A percentile compares a stretch with the other conserved stretches of the same genome.
Evolutionary conservation across 176 grass and related monocot genomes (phyloP).

Genomic region (Triticum urartu): DNA sequence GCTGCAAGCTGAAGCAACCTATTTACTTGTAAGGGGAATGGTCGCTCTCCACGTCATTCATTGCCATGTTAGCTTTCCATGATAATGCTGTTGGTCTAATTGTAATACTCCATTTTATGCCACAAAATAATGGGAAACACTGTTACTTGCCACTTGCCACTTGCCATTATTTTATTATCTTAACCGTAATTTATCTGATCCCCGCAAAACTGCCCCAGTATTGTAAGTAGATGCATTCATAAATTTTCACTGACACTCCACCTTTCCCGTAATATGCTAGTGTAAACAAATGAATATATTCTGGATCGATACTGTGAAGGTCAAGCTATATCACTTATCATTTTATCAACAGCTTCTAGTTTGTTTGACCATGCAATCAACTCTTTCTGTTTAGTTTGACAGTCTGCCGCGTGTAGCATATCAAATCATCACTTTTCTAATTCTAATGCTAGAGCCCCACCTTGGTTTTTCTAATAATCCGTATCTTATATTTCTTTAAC

Average conservation of each 20-base stretch:
- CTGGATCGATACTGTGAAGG: background rate
- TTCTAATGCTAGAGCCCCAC: constrained; percentile 10
- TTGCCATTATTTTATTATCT: background rate
- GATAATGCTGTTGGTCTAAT: background rate
- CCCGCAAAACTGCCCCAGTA: background rate
- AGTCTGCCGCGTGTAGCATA: background rate
- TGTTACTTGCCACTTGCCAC: background rate
- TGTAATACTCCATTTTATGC: background rate
- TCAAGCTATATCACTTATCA: constrained; percentile 2
- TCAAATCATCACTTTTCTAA: background rate
- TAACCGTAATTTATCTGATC: background rate
- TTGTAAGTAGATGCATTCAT: constrained; percentile 1
- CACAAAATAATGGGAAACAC: background rate
- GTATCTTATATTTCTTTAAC: too few relatives aligned
- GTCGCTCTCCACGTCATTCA: background rate
- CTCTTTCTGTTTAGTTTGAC: background rate
- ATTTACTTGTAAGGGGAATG: background rate
- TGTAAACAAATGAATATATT: constrained; percentile 11
- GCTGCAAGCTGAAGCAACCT: background rate
- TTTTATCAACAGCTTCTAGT: constrained; percentile 10
- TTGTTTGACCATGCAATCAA: constrained; percentile 15
- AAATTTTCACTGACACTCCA: background rate
- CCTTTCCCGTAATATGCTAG: constrained; percentile 1
- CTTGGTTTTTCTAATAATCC: constrained; percentile 2
- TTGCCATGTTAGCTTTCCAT: constrained; percentile 9